Conservation (phyloP, 306 rosid species). For the Hippophae rhamnoides region DNA sequence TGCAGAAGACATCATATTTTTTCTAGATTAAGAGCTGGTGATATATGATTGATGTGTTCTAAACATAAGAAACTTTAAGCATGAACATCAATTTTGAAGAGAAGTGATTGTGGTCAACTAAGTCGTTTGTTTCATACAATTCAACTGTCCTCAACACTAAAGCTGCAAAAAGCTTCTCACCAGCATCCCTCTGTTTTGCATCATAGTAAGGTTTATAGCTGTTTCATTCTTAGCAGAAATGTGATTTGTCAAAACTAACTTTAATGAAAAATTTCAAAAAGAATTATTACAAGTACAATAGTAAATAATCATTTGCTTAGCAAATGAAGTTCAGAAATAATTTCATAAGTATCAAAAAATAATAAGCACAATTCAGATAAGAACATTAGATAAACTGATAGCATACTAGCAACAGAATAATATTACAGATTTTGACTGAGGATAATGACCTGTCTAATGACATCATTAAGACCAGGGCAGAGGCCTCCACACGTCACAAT, state of each 20-base stretch:
- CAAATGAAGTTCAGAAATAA: too few species aligned
- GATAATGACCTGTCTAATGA: slow-evolving; percentile 80
- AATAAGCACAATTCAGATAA: neutral
- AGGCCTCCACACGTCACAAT: slow-evolving; percentile 98
- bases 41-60: slow-evolving; percentile 14
- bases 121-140: neutral
- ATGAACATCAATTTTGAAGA: neutral
- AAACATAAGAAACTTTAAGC: neutral
- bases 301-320: too few species aligned
- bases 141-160: neutral
- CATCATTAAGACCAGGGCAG: slow-evolving; percentile 99
- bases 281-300: too few species aligned
- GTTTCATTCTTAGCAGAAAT: too few species aligned
- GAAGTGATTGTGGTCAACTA: neutral
- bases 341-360: too few species aligned
- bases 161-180: neutral
- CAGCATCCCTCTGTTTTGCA: too few species aligned
- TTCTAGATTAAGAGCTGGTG: neutral
- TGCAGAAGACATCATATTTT: slow-evolving; percentile 22
- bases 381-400: neutral
- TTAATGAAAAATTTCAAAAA: too few species aligned
- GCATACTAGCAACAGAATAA: neutral
- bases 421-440: neutral
- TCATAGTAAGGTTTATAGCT: too few species aligned
- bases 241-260: too few species aligned